Base-by-base conservation (phyloP, 2,329 filamentous ascomycete species). In the Elsinoe necatrix region DNA sequence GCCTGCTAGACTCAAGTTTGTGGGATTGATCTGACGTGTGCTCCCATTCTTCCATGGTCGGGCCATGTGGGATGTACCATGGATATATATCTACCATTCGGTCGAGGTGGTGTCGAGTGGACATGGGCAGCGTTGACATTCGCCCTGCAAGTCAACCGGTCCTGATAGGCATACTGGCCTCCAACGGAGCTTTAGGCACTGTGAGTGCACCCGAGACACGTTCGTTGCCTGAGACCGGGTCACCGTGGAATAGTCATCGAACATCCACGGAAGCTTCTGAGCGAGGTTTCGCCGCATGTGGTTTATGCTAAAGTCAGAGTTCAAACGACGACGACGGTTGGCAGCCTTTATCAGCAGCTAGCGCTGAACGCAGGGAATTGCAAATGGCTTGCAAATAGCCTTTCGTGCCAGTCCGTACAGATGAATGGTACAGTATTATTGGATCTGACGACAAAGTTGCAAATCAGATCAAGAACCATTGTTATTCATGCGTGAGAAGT, bases 201-300 rank as follows among this genome's bases (percentile, higher is more conserved):
- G 23, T n/a, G 5, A 20, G 18, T 21, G 16, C 14, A 16, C 12
- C 48, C 48, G 48, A 52, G 45, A 52, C 29, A 52, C n/a, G 48
- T 52, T 52, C 31, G 31, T 37, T 37, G 21, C 14, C 14, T 52
- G 31, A 39, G 48, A 52, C 48, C 48, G 48, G 48, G 11, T 48
- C 27, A 18, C 29, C 43, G 43, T 48, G 12, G 43, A 48, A 29
- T 52, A 39, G 20, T 23, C 48, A 12, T 50, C 45, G 45, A 31
- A 50, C 11, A 50, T 12, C 7, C 25, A 35, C 5, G 25, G 45
- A 50, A 50, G 45, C 7, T 4, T 8, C 5, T 43, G 4, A 29
- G 27, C 27, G 9, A 29, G 9, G n/a, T n/a, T 29, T 29, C 27
- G 27, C 27, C 27, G 27, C 27, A 29, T 29, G 27, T 4, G 27